Conservation (phyloP, 441 rosid genomes). For the Bocquillonia castaneifolia region DNA sequence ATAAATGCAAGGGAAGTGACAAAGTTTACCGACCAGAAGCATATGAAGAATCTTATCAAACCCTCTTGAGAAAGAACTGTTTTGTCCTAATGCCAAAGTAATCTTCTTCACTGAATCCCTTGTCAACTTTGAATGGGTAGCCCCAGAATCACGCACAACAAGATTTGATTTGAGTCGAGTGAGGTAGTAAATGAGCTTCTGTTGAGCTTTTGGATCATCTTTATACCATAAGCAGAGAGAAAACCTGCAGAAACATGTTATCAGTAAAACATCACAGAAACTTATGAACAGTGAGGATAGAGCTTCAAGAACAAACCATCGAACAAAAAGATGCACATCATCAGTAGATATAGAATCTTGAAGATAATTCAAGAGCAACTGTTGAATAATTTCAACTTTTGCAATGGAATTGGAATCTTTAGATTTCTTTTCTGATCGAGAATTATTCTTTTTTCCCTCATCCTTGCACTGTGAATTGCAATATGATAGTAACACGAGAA, state of each 20-base stretch:
- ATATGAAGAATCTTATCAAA: slow-evolving; percentile 92
- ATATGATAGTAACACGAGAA: slow-evolving; percentile 78
- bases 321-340: slow-evolving; percentile 75
- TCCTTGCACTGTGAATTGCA: slow-evolving; percentile 59
- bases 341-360: slow-evolving; percentile 80
- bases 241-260: slow-evolving; percentile 58
- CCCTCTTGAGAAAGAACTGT: slow-evolving; percentile 95
- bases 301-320: slow-evolving; percentile 59
- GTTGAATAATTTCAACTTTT: slow-evolving; percentile 78
- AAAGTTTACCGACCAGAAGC: slow-evolving; percentile 80
- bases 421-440: slow-evolving; percentile 28
- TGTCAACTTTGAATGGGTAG: slow-evolving; percentile 48
- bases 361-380: slow-evolving; percentile 87
- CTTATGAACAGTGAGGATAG: slow-evolving; percentile 18
- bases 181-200: slow-evolving; percentile 61
- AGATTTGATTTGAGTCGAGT: slow-evolving; percentile 82
- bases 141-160: slow-evolving; percentile 75
- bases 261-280: slow-evolving; percentile 26
- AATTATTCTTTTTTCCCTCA: slow-evolving; percentile 30
- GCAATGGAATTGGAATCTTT: slow-evolving; percentile 44
- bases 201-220: slow-evolving; percentile 78
- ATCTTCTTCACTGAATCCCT: slow-evolving; percentile 84
- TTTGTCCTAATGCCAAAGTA: slow-evolving; percentile 77
- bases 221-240: slow-evolving; percentile 93
- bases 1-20: slow-evolving; percentile 19